Conservation (phyloP, 2,329 filamentous ascomycete species). For the Alternaria sp. region DNA sequence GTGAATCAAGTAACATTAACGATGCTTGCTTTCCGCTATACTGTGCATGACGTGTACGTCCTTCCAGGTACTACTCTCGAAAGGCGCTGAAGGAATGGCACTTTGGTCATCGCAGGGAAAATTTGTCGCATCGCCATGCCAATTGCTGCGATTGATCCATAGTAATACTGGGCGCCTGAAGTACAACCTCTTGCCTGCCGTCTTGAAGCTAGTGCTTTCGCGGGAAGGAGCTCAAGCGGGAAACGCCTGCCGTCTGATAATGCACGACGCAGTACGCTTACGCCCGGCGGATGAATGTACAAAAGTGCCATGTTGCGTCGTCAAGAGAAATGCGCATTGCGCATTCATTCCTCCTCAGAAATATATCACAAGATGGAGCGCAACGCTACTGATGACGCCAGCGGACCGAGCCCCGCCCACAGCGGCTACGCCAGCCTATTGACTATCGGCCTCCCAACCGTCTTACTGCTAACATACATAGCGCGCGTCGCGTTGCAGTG, state of each 20-base stretch:
- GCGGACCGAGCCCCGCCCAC: background rate
- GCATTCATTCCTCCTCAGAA: background rate
- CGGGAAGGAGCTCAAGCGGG: background rate
- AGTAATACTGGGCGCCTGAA: background rate
- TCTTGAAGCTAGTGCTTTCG: background rate
- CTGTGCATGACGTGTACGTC: background rate
- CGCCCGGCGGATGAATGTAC: background rate
- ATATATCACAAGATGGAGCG: background rate
- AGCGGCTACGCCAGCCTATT: background rate
- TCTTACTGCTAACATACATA: conserved; percentile 13
- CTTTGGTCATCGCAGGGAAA: background rate
- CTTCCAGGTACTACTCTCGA: background rate
- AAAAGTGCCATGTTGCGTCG: background rate
- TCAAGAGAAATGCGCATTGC: background rate
- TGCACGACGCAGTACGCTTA: background rate
- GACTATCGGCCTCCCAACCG: conserved; percentile 15
- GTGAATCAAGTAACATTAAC: background rate
- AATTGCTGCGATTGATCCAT: background rate
- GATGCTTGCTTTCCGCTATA: too few species aligned
- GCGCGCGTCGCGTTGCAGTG: conserved; percentile 19
- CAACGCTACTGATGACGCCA: background rate
- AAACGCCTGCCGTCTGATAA: background rate
- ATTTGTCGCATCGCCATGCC: background rate
- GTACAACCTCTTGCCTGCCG: background rate
- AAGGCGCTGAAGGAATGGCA: too few species aligned